Evolutionary conservation across 805 yeast genomes (phyloP).

Genomic region (Starmera quercuum): DNA sequence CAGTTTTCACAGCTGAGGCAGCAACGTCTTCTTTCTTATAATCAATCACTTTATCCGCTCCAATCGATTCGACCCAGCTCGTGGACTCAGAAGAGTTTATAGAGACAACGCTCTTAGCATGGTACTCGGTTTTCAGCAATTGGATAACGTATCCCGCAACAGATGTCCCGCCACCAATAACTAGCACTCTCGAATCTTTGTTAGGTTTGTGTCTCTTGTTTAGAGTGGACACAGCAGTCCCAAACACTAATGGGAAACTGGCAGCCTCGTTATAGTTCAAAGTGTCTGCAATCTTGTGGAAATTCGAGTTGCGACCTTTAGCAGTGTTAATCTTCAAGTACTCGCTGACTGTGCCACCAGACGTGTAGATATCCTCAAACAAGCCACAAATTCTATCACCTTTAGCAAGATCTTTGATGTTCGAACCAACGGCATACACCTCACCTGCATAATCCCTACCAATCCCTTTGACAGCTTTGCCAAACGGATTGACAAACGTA

Average conservation of each 20-base stretch:
- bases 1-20: constrained; percentile 26
- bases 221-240: constrained; percentile 47
- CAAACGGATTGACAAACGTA: constrained; percentile 19
- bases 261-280: constrained; percentile 45
- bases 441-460: constrained; percentile 51
- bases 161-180: constrained; percentile 70
- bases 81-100: constrained; percentile 45
- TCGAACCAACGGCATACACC: constrained; percentile 41
- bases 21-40: constrained; percentile 39
- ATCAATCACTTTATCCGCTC: constrained; percentile 54
- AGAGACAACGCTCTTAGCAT: constrained; percentile 45
- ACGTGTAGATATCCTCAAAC: constrained; percentile 14
- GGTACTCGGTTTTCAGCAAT: constrained; percentile 41
- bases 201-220: constrained; percentile 27
- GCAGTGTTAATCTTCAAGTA: constrained; percentile 35
- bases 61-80: constrained; percentile 35
- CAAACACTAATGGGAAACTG: constrained; percentile 54
- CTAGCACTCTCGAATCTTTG: constrained; percentile 41
- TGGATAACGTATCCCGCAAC: constrained; percentile 55
- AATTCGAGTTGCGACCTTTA: constrained; percentile 16
- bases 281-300: constrained; percentile 33
- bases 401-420: constrained; percentile 27
- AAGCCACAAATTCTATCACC: constrained; percentile 55
- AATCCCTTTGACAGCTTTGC: constrained; percentile 21
- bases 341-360: constrained; percentile 38